phyloP scores from a whole-genome alignment of 2,329 filamentous ascomycete species.

The Aspergillus aculeatus region DNA sequence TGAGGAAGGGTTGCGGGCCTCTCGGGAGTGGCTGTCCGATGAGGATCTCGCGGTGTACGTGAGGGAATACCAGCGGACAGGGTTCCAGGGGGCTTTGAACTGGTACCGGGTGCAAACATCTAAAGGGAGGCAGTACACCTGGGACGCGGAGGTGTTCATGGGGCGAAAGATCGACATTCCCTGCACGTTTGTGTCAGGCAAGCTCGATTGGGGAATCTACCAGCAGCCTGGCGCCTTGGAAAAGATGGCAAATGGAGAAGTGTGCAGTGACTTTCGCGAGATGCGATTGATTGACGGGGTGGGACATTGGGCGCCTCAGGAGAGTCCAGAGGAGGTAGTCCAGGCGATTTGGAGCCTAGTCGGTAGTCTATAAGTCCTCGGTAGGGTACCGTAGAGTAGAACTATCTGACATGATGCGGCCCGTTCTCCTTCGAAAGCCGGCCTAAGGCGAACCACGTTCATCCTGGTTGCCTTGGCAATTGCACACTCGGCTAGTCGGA shows the following conservation, averaged over 20 bases:
- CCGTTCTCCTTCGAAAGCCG: not conserved
- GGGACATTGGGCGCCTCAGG: constrained; percentile 70
- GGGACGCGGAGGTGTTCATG: constrained; percentile 59
- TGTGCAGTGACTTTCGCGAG: constrained; percentile 56
- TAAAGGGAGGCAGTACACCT: constrained; percentile 41
- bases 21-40: constrained; percentile 55
- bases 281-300: constrained; percentile 57
- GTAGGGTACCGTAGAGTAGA: not conserved
- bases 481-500: not conserved
- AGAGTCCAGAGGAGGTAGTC: constrained; percentile 57
- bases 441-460: not conserved
- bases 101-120: constrained; percentile 65
- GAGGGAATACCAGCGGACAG: constrained; percentile 59
- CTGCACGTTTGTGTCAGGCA: constrained; percentile 60
- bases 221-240: constrained; percentile 66
- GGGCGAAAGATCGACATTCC: constrained; percentile 63
- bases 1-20: constrained; percentile 38
- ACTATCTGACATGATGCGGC: not conserved
- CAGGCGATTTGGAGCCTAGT: constrained; percentile 49
- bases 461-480: not conserved
- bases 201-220: constrained; percentile 66
- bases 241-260: constrained; percentile 47
- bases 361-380: constrained; percentile 10
- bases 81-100: constrained; percentile 65
- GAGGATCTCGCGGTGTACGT: constrained; percentile 51